Evolutionary conservation across 148 eudicot species (phyloP).

Genomic region (Nyssa sinensis): DNA sequence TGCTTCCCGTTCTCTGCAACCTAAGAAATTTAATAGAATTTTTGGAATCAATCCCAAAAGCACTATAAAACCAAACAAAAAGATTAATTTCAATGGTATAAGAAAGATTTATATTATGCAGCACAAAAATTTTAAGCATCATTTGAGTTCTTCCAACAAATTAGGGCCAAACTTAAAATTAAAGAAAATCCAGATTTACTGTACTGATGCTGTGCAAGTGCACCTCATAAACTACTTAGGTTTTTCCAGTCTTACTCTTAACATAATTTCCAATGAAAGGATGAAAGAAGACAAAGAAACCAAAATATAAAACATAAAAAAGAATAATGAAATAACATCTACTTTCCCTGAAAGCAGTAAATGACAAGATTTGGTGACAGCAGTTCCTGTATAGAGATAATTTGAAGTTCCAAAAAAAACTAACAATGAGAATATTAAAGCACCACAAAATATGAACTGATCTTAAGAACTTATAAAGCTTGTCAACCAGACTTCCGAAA

Average conservation of each 20-base stretch:
- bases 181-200: too few relatives aligned
- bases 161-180: too few relatives aligned
- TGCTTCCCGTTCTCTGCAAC: constrained; percentile 53
- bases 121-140: too few relatives aligned
- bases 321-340: not conserved
- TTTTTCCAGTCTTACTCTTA: not conserved
- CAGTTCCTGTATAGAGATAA: not conserved
- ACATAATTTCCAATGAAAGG: not conserved
- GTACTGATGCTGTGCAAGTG: not conserved
- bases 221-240: too few relatives aligned
- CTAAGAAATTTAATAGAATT: constrained; percentile 15
- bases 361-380: not conserved
- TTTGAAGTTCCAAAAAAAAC: not conserved
- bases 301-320: not conserved
- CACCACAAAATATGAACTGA: not conserved
- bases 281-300: not conserved
- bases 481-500: not conserved
- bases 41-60: not conserved
- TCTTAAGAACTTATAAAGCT: not conserved
- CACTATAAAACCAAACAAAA: not conserved
- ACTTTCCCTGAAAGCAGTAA: not conserved
- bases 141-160: too few relatives aligned
- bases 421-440: too few relatives aligned
- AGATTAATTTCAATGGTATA: too few relatives aligned
- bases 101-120: constrained; percentile 1